These are phyloP conservation scores for Emmonsiellopsis sp. DNA, from an alignment of 2,329 filamentous ascomycete genomes.

Conservation along the genomic window DNA sequence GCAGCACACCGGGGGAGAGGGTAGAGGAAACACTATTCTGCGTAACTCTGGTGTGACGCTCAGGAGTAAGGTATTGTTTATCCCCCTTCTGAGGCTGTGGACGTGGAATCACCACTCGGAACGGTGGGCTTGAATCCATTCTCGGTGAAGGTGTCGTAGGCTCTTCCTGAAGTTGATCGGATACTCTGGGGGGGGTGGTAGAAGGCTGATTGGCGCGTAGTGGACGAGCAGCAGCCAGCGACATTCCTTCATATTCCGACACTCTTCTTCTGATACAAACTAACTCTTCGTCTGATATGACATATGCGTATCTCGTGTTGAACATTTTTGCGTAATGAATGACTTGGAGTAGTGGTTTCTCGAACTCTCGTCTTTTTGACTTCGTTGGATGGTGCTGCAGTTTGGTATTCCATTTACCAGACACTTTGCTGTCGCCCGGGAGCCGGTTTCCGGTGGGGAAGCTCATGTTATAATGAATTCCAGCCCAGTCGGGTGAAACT, in stretches of 20 bases:
- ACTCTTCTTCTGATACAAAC: constrained; percentile 2
- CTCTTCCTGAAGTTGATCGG: not conserved
- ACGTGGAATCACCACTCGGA: not conserved
- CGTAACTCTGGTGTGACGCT: not conserved
- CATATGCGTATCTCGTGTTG: constrained; percentile 4
- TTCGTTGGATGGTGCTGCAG: not conserved
- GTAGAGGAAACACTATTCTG: not conserved
- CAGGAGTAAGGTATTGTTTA: not conserved
- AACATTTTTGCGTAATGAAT: constrained; percentile 3
- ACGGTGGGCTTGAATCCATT: not conserved
- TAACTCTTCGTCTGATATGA: constrained; percentile 3
- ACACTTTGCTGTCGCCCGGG: constrained; percentile 5
- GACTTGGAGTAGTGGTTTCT: constrained; percentile 3
- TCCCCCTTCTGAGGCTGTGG: not conserved
- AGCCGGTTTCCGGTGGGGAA: not conserved
- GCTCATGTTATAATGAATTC: not conserved
- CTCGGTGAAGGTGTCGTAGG: constrained; percentile 1
- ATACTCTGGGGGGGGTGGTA: not conserved
- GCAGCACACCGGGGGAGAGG: not conserved
- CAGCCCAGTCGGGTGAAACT: constrained; percentile 4
- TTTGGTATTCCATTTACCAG: constrained; percentile 1
- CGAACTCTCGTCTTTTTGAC: not conserved
- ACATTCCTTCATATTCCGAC: constrained; percentile 3
- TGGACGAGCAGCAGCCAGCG: not conserved
- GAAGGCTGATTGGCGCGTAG: not conserved